Evolutionary conservation across 1,139 yeast genomes (phyloP).

Genomic region (Hansenula lynferdii): DNA sequence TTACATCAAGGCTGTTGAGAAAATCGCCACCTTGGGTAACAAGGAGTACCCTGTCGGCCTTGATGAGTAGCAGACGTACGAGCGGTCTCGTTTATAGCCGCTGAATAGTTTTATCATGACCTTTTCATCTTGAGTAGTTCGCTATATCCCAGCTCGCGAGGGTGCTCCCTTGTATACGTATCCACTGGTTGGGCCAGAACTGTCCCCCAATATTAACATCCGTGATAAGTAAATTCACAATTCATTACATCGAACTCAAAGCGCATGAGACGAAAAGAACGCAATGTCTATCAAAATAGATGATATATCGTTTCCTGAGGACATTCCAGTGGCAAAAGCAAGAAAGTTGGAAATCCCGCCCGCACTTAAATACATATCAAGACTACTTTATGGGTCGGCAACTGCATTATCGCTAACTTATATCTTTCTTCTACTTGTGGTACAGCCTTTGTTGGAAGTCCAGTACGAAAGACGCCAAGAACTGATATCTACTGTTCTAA

Average conservation of each 20-base stretch:
- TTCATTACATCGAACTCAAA: too few relatives aligned
- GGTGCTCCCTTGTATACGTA: too few relatives aligned
- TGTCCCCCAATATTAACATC: too few relatives aligned
- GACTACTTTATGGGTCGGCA: conserved; percentile 26
- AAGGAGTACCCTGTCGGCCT: conserved; percentile 1
- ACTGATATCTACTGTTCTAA: conserved; percentile 16
- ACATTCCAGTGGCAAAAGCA: conserved; percentile 6
- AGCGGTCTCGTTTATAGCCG: too few relatives aligned
- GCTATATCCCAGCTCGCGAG: too few relatives aligned
- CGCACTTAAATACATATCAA: conserved; percentile 18
- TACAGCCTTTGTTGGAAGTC: conserved; percentile 27
- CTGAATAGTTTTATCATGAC: too few relatives aligned
- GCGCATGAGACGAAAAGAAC: too few relatives aligned
- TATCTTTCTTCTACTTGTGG: conserved; percentile 16
- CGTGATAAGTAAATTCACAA: too few relatives aligned
- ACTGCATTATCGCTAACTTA: conserved; percentile 23
- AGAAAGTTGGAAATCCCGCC: conserved; percentile 12
- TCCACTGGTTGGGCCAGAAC: too few relatives aligned
- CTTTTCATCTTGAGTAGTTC: too few relatives aligned
- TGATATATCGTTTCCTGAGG: conserved; percentile 16
- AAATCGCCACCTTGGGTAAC: not conserved
- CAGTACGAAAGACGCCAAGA: conserved; percentile 27
- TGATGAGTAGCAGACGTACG: too few relatives aligned
- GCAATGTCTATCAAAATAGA: not conserved
- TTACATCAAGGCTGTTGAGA: conserved; percentile 9